A percentile compares a stretch with the other conserved stretches of the same genome.
phyloP scores from a whole-genome alignment of 2,329 filamentous ascomycete species.

The Calonectria crousiana region DNA sequence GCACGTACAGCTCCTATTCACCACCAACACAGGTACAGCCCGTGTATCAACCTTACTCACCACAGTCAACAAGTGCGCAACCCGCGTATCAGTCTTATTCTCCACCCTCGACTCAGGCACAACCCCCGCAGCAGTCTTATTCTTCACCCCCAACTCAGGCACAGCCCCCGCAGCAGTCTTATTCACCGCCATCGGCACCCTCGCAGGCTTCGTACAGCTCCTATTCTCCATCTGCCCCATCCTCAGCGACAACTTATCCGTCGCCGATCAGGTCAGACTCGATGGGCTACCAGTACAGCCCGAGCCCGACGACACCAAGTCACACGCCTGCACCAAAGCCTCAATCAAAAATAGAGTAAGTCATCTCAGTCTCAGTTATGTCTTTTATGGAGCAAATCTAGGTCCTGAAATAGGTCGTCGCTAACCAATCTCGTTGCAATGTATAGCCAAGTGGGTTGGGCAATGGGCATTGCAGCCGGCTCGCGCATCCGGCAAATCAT shows the following conservation, averaged over 20 bases:
- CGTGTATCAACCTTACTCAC: too few relatives aligned
- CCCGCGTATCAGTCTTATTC: too few relatives aligned
- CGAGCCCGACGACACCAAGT: not conserved
- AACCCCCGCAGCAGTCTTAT: not conserved
- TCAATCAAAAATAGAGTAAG: not conserved
- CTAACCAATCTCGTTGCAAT: not conserved
- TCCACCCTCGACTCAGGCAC: not conserved
- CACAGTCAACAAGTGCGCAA: too few relatives aligned
- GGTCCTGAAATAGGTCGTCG: fast-evolving
- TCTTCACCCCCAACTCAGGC: not conserved
- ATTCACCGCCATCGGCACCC: not conserved
- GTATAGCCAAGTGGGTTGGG: conserved; percentile 14
- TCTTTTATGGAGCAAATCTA: not conserved
- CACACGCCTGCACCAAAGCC: not conserved
- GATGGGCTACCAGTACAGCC: not conserved
- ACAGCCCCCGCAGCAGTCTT: not conserved
- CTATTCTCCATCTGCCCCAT: not conserved
- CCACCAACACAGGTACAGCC: not conserved
- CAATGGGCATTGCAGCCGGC: conserved; percentile 26
- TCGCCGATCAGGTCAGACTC: not conserved
- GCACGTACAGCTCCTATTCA: not conserved
- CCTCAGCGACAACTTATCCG: not conserved
- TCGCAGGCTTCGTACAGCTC: not conserved
- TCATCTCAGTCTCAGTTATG: not conserved
- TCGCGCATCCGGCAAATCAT: conserved; percentile 15